These are phyloP conservation scores for Micractinium sp. DNA, from an alignment of 139 green algal genomes.

Conservation along the genomic window DNA sequence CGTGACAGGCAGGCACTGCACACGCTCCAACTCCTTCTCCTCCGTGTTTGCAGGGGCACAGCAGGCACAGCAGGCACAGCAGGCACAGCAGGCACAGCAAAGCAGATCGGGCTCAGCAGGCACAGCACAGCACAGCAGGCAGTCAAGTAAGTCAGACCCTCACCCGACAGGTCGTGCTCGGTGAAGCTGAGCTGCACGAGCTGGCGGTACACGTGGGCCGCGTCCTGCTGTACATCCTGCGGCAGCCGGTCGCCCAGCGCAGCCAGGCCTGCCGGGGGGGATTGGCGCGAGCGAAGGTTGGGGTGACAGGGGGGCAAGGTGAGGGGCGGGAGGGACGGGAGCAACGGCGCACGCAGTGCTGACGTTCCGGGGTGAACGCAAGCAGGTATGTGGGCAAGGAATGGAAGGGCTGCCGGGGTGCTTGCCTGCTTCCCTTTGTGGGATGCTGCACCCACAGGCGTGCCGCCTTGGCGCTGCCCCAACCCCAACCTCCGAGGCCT, in stretches of 20 bases:
- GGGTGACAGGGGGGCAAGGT: background rate
- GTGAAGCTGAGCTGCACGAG: constrained; percentile 34
- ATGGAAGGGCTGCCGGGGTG: too few relatives aligned
- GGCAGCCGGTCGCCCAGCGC: constrained; percentile 5
- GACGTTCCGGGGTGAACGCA: too few relatives aligned
- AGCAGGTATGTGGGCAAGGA: too few relatives aligned
- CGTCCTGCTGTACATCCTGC: constrained; percentile 28
- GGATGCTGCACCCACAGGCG: too few relatives aligned
- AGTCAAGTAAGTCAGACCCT: too few relatives aligned
- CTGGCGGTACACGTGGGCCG: constrained; percentile 27
- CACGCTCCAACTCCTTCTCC: background rate
- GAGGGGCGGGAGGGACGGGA: background rate
- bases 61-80: background rate
- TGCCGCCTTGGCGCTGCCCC: too few relatives aligned
- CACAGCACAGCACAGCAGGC: background rate
- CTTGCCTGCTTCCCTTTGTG: too few relatives aligned
- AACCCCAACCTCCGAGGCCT: too few relatives aligned
- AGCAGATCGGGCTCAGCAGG: too few relatives aligned
- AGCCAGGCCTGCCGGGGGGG: constrained; percentile 11
- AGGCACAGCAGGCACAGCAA: background rate
- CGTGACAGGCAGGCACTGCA: background rate
- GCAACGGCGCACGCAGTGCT: too few relatives aligned
- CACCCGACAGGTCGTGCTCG: constrained; percentile 20
- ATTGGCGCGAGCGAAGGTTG: background rate
- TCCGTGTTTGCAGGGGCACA: background rate